These are phyloP conservation scores for Exserohilum rostratum DNA, from an alignment of 2,329 filamentous ascomycete species.

Conservation along the genomic window DNA sequence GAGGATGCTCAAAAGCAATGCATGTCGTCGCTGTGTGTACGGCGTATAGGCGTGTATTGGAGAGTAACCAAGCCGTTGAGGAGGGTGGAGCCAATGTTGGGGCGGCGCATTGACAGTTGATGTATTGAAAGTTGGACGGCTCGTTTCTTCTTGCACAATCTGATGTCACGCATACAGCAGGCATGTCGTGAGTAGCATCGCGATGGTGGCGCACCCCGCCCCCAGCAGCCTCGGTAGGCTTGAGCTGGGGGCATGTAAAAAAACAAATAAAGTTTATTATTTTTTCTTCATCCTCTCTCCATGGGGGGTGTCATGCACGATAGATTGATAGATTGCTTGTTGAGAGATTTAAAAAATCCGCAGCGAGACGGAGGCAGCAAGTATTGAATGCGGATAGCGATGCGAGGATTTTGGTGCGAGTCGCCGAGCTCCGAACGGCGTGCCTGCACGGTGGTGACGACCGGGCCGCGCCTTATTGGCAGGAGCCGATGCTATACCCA, in stretches of 20 bases:
- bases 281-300: no score
- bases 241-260: no score
- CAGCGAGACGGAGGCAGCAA: not conserved
- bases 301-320: no score
- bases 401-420: not conserved
- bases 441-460: conserved; percentile 4
- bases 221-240: no score
- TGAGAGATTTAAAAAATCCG: not conserved
- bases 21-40: not conserved
- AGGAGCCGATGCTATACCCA: not conserved
- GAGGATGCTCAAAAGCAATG: conserved; percentile 6
- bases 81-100: not conserved
- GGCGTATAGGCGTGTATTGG: no score
- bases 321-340: no score
- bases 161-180: no score
- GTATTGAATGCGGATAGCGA: not conserved
- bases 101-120: no score
- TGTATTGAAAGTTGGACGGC: no score
- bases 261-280: no score
- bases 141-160: no score
- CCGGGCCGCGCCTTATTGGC: conserved; percentile 12
- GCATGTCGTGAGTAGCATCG: not conserved
- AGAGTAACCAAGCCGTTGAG: not conserved
- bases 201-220: no score
- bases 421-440: conserved; percentile 6